These are phyloP conservation scores for Claviceps fusiformis DNA, from an alignment of 2,329 filamentous ascomycete genomes.

Conservation along the genomic window DNA sequence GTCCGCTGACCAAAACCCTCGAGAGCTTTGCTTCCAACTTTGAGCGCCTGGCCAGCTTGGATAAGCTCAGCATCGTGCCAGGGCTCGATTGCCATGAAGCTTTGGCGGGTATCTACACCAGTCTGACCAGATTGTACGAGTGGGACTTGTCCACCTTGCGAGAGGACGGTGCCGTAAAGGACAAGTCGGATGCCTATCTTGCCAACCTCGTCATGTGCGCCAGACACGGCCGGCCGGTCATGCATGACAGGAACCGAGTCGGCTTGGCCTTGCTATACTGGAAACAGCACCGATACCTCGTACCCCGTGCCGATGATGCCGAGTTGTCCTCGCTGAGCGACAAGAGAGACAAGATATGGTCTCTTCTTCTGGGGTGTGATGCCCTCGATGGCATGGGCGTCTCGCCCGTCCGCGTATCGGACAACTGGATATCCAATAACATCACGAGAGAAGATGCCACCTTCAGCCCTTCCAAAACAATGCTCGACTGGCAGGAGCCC, in stretches of 20 bases:
- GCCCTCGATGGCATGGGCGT: conserved; percentile 29
- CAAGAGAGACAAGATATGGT: conserved; percentile 43
- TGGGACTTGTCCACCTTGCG: conserved; percentile 52
- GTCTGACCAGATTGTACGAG: conserved; percentile 53
- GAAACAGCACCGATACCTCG: conserved; percentile 46
- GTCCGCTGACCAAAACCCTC: conserved; percentile 55
- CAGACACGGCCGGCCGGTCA: conserved; percentile 54
- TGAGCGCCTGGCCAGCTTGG: conserved; percentile 52
- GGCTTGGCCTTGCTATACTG: conserved; percentile 68
- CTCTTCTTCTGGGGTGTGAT: conserved; percentile 53
- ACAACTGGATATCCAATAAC: conserved; percentile 57
- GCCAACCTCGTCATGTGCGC: conserved; percentile 51
- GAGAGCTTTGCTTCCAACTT: conserved; percentile 60
- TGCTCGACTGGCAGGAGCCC: conserved; percentile 62
- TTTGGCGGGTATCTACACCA: conserved; percentile 57
- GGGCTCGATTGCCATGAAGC: conserved; percentile 67
- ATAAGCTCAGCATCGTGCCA: conserved; percentile 56
- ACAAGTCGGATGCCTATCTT: conserved; percentile 34
- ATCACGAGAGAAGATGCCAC: conserved; percentile 44
- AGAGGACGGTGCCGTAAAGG: conserved; percentile 30
- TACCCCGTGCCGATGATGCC: conserved; percentile 18
- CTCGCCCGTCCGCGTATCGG: conserved; percentile 55
- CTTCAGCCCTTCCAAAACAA: conserved; percentile 25
- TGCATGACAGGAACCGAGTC: conserved; percentile 54
- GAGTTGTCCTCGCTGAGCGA: conserved; percentile 22